These are phyloP conservation scores for Candida suzukii DNA, from an alignment of 805 yeast genomes.

Conservation along the genomic window DNA sequence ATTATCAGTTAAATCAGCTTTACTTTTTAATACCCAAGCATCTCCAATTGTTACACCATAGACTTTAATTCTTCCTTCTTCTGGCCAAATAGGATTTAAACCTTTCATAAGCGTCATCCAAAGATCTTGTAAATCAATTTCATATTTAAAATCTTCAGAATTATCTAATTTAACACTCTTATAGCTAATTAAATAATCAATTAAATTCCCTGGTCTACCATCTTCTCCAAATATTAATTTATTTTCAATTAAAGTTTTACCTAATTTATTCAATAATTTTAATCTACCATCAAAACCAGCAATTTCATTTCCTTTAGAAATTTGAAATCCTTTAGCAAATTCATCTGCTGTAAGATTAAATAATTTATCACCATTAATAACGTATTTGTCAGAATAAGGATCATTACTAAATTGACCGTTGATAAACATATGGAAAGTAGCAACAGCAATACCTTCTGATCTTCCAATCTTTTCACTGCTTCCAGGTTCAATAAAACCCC, in stretches of 20 bases:
- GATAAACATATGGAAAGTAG: conserved; percentile 46
- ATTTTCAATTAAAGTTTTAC: conserved; percentile 34
- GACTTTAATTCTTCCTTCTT: conserved; percentile 41
- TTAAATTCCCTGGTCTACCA: conserved; percentile 39
- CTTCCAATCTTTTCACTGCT: conserved; percentile 32
- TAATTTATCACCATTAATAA: conserved; percentile 39
- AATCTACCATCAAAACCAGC: conserved; percentile 51
- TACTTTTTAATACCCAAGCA: conserved; percentile 45
- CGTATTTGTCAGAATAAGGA: conserved; percentile 23
- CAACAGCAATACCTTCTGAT: conserved; percentile 62
- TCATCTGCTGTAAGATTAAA: conserved; percentile 25
- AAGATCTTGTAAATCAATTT: conserved; percentile 37
- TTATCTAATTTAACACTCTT: conserved; percentile 12
- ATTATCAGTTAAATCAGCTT: conserved; percentile 11
- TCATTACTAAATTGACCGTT: conserved; percentile 35
- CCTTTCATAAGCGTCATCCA: conserved; percentile 56
- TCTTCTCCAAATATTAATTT: conserved; percentile 31
- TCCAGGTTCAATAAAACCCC: conserved; percentile 41
- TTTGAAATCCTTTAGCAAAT: conserved; percentile 40
- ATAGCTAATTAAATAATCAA: conserved; percentile 36
- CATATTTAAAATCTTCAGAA: conserved; percentile 11
- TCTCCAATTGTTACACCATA: conserved; percentile 53
- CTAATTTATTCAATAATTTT: conserved; percentile 38
- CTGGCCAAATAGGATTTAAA: conserved; percentile 55
- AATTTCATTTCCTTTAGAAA: conserved; percentile 38